Percentiles rank a stretch among this genome's conserved stretches.
Evolutionary conservation across 495 filamentous ascomycete genomes (phyloP).

Genomic region (Aspergillus nanangensis): DNA sequence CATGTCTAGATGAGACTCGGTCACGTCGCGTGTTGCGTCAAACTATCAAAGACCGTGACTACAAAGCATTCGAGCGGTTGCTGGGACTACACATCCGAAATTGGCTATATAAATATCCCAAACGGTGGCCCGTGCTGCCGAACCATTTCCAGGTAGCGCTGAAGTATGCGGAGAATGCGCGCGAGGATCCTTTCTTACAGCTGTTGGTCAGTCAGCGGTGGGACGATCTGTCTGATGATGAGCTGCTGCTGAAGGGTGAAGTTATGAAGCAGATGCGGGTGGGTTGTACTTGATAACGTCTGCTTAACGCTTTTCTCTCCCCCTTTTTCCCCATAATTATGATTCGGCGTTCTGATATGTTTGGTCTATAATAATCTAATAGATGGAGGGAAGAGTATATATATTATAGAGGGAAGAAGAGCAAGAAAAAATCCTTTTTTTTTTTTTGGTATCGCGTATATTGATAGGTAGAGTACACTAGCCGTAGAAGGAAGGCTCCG

Average conservation of each 20-base stretch:
- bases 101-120: constrained; percentile 25
- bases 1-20: constrained; percentile 25
- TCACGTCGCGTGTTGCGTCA: constrained; percentile 21
- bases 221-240: constrained; percentile 22
- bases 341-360: too few species aligned
- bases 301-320: too few species aligned
- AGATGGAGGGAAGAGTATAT: too few species aligned
- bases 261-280: constrained; percentile 10
- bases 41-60: constrained; percentile 31
- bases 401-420: too few species aligned
- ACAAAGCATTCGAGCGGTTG: constrained; percentile 28
- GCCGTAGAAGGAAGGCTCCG: too few species aligned
- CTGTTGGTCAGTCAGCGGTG: constrained; percentile 29
- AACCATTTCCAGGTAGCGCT: constrained; percentile 23
- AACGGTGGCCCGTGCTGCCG: constrained; percentile 26
- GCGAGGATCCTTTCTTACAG: constrained; percentile 31
- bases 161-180: constrained; percentile 16
- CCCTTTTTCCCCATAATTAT: too few species aligned
- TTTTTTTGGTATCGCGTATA: too few species aligned
- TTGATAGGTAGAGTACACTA: too few species aligned
- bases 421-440: too few species aligned
- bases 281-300: background rate
- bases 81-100: constrained; percentile 24
- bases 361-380: too few species aligned
- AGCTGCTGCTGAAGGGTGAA: constrained; percentile 20